phyloP scores from a whole-genome alignment of 2,329 filamentous ascomycete genomes.

The Sporothrix dimorphospora region DNA sequence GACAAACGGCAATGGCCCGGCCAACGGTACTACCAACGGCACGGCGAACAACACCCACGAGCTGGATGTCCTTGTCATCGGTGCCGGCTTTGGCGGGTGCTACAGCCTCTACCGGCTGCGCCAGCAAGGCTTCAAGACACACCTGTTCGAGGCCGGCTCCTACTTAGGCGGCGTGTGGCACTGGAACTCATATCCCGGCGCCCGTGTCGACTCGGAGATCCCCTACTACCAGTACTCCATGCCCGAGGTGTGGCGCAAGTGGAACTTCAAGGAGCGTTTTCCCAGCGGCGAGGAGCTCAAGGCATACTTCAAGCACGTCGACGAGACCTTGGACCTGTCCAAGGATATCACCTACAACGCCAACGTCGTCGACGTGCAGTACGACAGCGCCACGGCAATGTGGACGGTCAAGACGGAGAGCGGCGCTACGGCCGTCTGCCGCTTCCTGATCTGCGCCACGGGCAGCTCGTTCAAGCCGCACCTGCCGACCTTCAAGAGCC shows the following conservation, averaged over 20 bases:
- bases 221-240: conserved; percentile 44
- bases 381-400: conserved; percentile 40
- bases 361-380: conserved; percentile 47
- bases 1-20: neutral
- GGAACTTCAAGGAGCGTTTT: conserved; percentile 49
- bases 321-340: conserved; percentile 47
- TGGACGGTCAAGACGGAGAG: conserved; percentile 52
- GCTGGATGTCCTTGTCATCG: conserved; percentile 36
- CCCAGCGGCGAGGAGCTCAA: conserved; percentile 47
- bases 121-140: conserved; percentile 42
- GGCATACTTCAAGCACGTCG: conserved; percentile 52
- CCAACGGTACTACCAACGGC: neutral
- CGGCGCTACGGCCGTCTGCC: conserved; percentile 45
- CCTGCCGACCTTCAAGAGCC: conserved; percentile 42
- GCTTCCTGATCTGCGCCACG: conserved; percentile 50
- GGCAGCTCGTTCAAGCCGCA: conserved; percentile 52
- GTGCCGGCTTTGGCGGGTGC: conserved; percentile 38
- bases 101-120: conserved; percentile 44
- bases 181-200: conserved; percentile 50
- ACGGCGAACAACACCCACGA: neutral
- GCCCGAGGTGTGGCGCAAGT: conserved; percentile 48
- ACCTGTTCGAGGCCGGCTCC: conserved; percentile 45
- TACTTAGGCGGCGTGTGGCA: conserved; percentile 50
- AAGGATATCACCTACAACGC: conserved; percentile 51
- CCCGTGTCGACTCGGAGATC: conserved; percentile 45